Conservation (phyloP, 2,329 filamentous ascomycete species). For the Dothistroma pini region DNA sequence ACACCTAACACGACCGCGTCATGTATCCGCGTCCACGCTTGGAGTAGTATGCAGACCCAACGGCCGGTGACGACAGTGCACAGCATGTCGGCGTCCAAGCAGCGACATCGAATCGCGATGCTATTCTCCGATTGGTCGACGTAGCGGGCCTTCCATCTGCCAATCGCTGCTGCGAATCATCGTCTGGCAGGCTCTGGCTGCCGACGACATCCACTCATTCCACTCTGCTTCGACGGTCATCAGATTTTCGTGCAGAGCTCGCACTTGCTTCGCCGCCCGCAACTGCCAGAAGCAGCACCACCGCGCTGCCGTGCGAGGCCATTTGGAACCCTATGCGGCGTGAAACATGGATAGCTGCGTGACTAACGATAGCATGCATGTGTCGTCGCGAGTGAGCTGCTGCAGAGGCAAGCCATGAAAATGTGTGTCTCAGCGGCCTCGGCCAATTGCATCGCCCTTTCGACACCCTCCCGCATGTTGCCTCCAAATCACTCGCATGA, state of each 20-base stretch:
- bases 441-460: not conserved
- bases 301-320: constrained; percentile 2
- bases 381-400: constrained; percentile 4
- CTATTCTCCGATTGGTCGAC: constrained; percentile 4
- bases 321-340: not conserved
- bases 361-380: constrained; percentile 9
- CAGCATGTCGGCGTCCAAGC: constrained; percentile 3
- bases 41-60: not conserved
- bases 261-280: not conserved
- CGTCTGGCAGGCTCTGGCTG: not conserved
- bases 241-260: not conserved
- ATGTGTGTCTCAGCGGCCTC: not conserved
- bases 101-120: not conserved
- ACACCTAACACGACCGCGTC: not conserved
- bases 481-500: not conserved
- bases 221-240: not conserved
- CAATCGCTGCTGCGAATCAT: not conserved
- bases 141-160: constrained; percentile 1
- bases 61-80: not conserved
- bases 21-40: not conserved
- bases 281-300: not conserved
- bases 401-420: constrained; percentile 2
- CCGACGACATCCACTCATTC: not conserved
- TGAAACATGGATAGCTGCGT: constrained; percentile 7
- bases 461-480: not conserved